Base-by-base conservation (phyloP, 2,329 filamentous ascomycete genomes). In the Emergomyces orientalis region DNA sequence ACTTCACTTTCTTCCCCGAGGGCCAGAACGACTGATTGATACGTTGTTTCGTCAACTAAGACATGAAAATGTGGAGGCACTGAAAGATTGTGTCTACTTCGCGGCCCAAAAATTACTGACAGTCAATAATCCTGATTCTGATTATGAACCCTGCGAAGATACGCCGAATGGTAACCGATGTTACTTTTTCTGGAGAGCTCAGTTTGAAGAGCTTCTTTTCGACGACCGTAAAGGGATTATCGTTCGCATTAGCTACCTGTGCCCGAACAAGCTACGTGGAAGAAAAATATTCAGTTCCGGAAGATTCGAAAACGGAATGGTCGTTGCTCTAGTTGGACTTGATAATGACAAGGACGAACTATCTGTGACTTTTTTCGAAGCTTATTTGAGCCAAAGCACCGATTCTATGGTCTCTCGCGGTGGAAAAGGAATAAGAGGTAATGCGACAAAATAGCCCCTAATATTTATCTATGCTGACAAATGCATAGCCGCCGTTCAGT, bases 221-320 rank as follows among this genome's bases (percentile, higher is more conserved):
- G 43, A 68, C 37, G 58, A 65, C 8, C 41, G 61, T 25, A 68
- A 67, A 49, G 68, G 66, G 6, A 55, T 72, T 3, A 56, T 68
- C 11, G 60, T 71, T 13, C 66, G 68, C n/a, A 27, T 72, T 30
- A 72, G 69, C 62, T 73, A 69, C 63, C 65, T 67, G 17, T 74
- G 72, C 61, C 72, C 72, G 11, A 59, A 61, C 6, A 66, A 62
- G 49, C 64, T 74, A 61, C 65, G 69, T 59, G 70, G 68, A 14
- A 57, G 60, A 8, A 65, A 62, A 30, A 65, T 73, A 57, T 65
- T 65, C 27, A 62, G 63, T 9, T 69, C 67, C 4, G 64, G 65
- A 27, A 65, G 69, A 37, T 68, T 74, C 30, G 64, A 72, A 61
- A 63, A 66, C 27, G 70, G 71, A 19, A 73, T 73, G 71, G 65